A percentile compares a stretch with the other conserved stretches of the same genome.
Evolutionary conservation across 768 basidiomycete genomes (phyloP).

Genomic region (Rubroboletus pulcherrimus): DNA sequence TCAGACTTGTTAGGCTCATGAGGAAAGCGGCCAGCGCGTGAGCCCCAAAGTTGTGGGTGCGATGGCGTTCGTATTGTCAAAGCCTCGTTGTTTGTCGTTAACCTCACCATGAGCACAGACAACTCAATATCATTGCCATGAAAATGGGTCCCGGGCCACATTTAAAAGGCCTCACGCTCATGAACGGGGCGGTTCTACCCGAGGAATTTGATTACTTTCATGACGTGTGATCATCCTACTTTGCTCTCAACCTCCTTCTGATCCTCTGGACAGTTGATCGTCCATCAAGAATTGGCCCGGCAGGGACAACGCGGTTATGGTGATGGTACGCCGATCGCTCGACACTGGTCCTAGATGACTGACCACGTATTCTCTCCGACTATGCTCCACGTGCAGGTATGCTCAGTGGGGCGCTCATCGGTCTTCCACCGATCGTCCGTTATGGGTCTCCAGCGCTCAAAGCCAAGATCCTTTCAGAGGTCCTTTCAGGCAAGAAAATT

Average conservation of each 20-base stretch:
- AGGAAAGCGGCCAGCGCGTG: constrained; percentile 52
- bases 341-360: background rate
- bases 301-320: constrained; percentile 72
- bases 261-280: constrained; percentile 49
- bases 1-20: constrained; percentile 35
- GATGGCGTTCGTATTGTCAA: constrained; percentile 41
- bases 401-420: constrained; percentile 45
- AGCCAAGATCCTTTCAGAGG: no score
- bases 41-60: constrained; percentile 49
- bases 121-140: constrained; percentile 43
- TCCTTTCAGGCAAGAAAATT: no score
- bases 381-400: constrained; percentile 35
- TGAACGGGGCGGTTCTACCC: constrained; percentile 36
- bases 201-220: constrained; percentile 82
- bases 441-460: no score
- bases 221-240: constrained; percentile 39
- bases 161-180: constrained; percentile 70
- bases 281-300: constrained; percentile 76
- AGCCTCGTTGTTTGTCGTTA: background rate
- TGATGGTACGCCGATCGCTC: constrained; percentile 52
- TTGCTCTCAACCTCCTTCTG: background rate
- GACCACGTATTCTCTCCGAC: background rate
- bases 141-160: constrained; percentile 74
- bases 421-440: no score
- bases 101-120: constrained; percentile 20